These are phyloP conservation scores for Lactarius sanguifluus DNA, from an alignment of 768 basidiomycete genomes.

Conservation along the genomic window DNA sequence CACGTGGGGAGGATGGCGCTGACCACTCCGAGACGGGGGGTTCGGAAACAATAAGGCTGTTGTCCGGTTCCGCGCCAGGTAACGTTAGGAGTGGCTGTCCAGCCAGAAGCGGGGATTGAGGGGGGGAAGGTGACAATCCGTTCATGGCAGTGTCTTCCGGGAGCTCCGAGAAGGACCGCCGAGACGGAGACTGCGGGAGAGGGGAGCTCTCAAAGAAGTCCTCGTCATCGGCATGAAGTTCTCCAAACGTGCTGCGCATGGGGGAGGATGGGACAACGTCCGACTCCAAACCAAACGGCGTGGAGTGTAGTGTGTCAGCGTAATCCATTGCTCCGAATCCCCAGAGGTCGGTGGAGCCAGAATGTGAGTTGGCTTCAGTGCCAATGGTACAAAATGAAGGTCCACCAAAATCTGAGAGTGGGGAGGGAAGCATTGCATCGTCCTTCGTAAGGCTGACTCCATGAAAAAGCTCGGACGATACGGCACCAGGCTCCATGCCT, in stretches of 20 bases:
- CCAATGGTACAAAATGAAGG: background rate
- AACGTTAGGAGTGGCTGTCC: constrained; percentile 38
- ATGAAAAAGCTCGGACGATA: background rate
- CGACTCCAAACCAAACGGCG: background rate
- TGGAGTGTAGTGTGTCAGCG: background rate
- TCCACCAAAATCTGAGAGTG: background rate
- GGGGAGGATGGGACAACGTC: constrained; percentile 12
- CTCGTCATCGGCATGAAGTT: constrained; percentile 9
- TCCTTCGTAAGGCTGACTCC: too few relatives aligned
- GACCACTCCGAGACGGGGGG: constrained; percentile 22
- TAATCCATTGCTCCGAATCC: background rate
- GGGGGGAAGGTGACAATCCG: background rate
- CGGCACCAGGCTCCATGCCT: background rate
- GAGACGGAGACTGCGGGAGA: constrained; percentile 25
- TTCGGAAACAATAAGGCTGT: constrained; percentile 33
- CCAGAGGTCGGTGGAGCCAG: background rate
- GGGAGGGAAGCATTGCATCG: background rate
- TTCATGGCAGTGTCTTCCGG: constrained; percentile 21
- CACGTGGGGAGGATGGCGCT: constrained; percentile 17
- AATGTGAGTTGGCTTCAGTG: background rate
- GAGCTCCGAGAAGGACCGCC: constrained; percentile 25
- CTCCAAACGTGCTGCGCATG: background rate
- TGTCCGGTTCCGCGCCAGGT: constrained; percentile 46
- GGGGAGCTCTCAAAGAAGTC: constrained; percentile 1
- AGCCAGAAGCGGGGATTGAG: constrained; percentile 8